A percentile compares a stretch with the other conserved stretches of the same genome.
phyloP scores from a whole-genome alignment of 345 rosid species.

The Trapa incisa region DNA sequence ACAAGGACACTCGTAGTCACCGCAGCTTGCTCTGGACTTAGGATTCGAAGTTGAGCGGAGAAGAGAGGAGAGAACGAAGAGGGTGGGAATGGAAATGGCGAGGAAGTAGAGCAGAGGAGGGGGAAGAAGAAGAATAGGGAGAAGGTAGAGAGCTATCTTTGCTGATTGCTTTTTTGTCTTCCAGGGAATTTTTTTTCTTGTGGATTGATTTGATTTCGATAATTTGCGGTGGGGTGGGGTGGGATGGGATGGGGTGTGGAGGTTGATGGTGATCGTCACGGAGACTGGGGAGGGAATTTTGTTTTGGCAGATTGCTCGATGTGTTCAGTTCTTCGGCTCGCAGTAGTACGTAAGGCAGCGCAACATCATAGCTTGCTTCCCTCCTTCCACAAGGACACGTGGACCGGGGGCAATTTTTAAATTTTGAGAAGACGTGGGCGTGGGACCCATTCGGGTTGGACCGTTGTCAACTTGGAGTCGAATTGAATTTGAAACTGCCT shows the following conservation, averaged over 20 bases:
- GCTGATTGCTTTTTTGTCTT: neutral
- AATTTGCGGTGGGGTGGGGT: neutral
- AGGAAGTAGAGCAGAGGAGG: neutral
- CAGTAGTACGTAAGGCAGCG: too few species aligned
- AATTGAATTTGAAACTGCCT: neutral
- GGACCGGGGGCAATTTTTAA: neutral
- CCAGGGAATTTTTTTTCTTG: neutral
- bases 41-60: neutral
- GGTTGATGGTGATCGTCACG: neutral
- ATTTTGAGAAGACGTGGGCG: neutral
- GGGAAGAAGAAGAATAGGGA: neutral
- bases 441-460: neutral
- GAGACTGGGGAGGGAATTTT: neutral
- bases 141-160: conserved; percentile 16
- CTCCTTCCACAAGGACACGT: neutral
- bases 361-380: too few species aligned
- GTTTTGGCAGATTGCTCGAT: neutral
- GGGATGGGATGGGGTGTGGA: neutral
- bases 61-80: conserved; percentile 2
- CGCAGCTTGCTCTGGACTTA: neutral
- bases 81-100: conserved; percentile 1
- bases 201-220: neutral
- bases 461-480: conserved; percentile 1
- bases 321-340: too few species aligned
- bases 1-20: neutral